Evolutionary conservation across 148 eudicot species (phyloP).

Genomic region (Gaultheria prostrata): DNA sequence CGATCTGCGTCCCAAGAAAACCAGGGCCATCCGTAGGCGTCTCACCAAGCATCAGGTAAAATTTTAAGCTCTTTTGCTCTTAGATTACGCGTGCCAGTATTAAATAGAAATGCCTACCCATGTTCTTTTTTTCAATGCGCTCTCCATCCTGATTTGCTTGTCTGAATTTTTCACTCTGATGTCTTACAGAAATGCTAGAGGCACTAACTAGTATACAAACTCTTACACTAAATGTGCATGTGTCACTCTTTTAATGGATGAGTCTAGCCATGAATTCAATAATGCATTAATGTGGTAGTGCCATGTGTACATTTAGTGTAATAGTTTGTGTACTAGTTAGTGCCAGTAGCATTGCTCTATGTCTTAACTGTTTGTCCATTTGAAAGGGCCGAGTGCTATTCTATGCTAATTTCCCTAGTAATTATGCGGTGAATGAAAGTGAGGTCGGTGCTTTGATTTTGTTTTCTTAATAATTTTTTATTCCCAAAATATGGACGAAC

Average conservation of each 20-base stretch:
- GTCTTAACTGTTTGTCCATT: not conserved
- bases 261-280: too few relatives aligned
- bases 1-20: constrained; percentile 87
- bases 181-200: too few relatives aligned
- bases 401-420: not conserved
- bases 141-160: not conserved
- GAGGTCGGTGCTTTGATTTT: too few relatives aligned
- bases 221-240: too few relatives aligned
- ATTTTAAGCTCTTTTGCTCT: not conserved
- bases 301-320: too few relatives aligned
- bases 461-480: not conserved
- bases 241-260: too few relatives aligned
- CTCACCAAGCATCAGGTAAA: constrained; percentile 78
- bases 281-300: too few relatives aligned
- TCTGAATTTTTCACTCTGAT: not conserved
- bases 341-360: too few relatives aligned
- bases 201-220: too few relatives aligned
- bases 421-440: too few relatives aligned
- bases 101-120: not conserved
- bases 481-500: not conserved
- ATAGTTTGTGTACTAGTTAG: too few relatives aligned
- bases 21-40: constrained; percentile 75
- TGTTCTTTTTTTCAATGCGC: not conserved
- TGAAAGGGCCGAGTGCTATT: not conserved
- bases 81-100: not conserved